These are phyloP conservation scores for Citrus inodora DNA, from an alignment of 345 rosid species.

Conservation along the genomic window DNA sequence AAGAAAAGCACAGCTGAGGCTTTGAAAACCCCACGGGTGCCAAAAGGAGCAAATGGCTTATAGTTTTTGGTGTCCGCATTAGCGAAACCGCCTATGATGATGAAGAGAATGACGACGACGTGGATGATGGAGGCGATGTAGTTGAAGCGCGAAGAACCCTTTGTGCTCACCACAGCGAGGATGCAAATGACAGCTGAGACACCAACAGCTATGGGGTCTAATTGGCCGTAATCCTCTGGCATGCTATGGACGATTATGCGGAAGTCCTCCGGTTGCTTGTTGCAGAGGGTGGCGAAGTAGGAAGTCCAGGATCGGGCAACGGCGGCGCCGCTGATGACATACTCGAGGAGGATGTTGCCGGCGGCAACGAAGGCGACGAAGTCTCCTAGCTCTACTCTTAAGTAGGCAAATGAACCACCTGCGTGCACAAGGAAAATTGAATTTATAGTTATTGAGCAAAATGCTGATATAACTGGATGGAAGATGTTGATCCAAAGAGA, in stretches of 20 bases:
- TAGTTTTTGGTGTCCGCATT: conserved; percentile 61
- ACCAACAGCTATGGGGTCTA: conserved; percentile 73
- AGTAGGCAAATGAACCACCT: conserved; percentile 92
- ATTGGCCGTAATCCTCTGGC: conserved; percentile 49
- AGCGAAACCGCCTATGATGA: conserved; percentile 57
- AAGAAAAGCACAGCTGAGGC: conserved; percentile 78
- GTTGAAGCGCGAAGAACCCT: conserved; percentile 74
- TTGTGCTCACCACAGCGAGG: conserved; percentile 65
- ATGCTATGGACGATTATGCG: conserved; percentile 46
- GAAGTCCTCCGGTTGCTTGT: conserved; percentile 65
- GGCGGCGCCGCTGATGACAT: conserved; percentile 66
- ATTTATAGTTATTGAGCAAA: neutral
- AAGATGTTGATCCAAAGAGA: no score
- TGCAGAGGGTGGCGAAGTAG: conserved; percentile 78
- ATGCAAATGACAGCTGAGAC: conserved; percentile 41
- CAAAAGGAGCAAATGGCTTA: conserved; percentile 41
- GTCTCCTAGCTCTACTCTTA: conserved; percentile 87
- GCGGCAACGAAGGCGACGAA: conserved; percentile 87
- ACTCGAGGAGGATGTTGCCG: conserved; percentile 79
- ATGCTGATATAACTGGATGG: neutral
- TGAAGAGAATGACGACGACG: conserved; percentile 58
- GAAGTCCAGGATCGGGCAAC: conserved; percentile 87
- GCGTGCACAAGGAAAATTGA: conserved; percentile 1
- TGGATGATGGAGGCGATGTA: conserved; percentile 71
- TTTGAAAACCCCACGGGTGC: conserved; percentile 55